A percentile compares a stretch with the other conserved stretches of the same genome.
Conservation (phyloP, 257 asterid species). For the Echites panduratus region DNA sequence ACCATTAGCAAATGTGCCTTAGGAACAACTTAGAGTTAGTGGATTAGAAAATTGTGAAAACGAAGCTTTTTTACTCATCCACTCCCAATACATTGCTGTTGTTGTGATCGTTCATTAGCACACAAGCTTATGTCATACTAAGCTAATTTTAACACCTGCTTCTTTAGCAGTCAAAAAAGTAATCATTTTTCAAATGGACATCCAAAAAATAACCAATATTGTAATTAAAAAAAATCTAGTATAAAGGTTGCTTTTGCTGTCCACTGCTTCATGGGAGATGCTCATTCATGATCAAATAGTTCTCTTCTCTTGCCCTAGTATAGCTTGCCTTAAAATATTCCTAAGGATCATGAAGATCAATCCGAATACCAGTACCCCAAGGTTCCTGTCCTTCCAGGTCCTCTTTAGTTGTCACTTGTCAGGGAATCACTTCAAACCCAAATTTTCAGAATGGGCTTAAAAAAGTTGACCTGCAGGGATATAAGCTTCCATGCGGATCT, state of each 20-base stretch:
- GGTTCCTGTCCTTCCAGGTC: not conserved
- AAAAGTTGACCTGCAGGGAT: not conserved
- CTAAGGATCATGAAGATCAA: not conserved
- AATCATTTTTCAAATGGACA: not conserved
- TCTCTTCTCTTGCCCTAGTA: not conserved
- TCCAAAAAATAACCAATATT: not conserved
- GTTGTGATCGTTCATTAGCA: not conserved
- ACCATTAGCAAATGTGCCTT: not conserved
- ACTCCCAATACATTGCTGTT: not conserved
- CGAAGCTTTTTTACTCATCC: not conserved
- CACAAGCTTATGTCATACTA: not conserved
- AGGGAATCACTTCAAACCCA: not conserved
- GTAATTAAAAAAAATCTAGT: not conserved
- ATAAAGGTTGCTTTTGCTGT: not conserved
- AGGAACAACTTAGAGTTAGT: not conserved
- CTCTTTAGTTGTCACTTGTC: not conserved
- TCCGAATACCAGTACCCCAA: not conserved
- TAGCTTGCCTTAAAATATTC: too few species aligned
- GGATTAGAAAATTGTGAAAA: not conserved
- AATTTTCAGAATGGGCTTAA: not conserved
- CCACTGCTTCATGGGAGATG: too few species aligned
- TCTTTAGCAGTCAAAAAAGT: not conserved
- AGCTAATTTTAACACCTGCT: too few species aligned
- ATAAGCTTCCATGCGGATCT: not conserved
- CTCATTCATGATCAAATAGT: too few species aligned